Evolutionary conservation across 2,329 filamentous ascomycete species (phyloP).

Genomic region (Claviceps sp.): DNA sequence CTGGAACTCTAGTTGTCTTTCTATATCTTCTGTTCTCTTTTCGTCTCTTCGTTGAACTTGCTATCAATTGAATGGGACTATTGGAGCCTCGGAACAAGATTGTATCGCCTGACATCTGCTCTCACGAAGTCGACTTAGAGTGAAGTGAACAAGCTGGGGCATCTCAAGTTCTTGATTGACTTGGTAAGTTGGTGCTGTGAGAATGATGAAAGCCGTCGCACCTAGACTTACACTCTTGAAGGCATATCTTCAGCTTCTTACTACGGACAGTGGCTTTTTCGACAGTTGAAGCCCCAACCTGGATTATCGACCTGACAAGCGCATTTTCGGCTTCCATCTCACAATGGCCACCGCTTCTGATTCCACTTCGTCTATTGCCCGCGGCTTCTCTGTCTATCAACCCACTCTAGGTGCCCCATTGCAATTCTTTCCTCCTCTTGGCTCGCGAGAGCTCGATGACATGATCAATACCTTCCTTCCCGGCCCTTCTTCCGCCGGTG

Average conservation of each 20-base stretch:
- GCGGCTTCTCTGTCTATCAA: slow-evolving; percentile 49
- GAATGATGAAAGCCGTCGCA: too few relatives aligned
- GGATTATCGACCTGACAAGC: neutral
- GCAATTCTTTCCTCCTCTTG: slow-evolving; percentile 54
- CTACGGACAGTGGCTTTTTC: neutral
- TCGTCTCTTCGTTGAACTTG: too few relatives aligned
- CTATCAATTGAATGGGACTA: too few relatives aligned
- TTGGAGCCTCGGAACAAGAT: too few relatives aligned
- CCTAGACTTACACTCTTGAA: slow-evolving; percentile 1
- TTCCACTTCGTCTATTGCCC: slow-evolving; percentile 15
- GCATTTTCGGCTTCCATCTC: neutral
- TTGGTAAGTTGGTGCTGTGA: too few relatives aligned
- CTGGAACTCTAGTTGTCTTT: neutral
- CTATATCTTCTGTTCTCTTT: too few relatives aligned
- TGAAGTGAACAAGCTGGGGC: too few relatives aligned
- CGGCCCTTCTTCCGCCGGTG: slow-evolving; percentile 37
- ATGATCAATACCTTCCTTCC: slow-evolving; percentile 45
- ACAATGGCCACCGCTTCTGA: slow-evolving; percentile 14
- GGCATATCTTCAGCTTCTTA: neutral
- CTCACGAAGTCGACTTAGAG: too few relatives aligned
- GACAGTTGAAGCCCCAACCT: neutral
- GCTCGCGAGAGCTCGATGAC: slow-evolving; percentile 46
- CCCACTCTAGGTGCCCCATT: slow-evolving; percentile 40
- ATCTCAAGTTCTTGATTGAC: too few relatives aligned
- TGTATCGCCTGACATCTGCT: too few relatives aligned